Evolutionary conservation across 1,284 basidiomycete genomes (phyloP).

Genomic region (Pascua sp.): DNA sequence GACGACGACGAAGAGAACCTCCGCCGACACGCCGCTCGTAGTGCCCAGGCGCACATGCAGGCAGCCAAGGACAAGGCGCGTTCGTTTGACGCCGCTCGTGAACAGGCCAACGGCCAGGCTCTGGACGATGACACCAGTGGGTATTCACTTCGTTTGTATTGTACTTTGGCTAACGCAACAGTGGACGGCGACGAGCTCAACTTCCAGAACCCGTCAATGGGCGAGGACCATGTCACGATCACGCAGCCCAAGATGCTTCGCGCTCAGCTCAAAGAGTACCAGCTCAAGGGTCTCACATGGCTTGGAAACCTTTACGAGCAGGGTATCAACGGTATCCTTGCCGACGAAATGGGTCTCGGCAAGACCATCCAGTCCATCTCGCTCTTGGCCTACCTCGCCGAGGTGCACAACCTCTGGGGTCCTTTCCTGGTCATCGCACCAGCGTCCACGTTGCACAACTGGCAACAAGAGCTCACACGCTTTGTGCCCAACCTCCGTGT

Average conservation of each 20-base stretch:
- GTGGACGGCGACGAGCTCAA: conserved; percentile 92
- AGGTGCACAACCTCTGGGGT: conserved; percentile 98
- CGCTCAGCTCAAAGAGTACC: conserved; percentile 97
- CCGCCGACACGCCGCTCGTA: conserved; percentile 78
- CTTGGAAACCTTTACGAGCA: conserved; percentile 97
- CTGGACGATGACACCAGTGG: conserved; percentile 24
- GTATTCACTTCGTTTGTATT: background rate
- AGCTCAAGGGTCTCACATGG: conserved; percentile 98
- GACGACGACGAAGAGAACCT: conserved; percentile 91
- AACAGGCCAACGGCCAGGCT: conserved; percentile 54
- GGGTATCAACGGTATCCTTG: conserved; percentile 96
- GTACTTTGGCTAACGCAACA: conserved; percentile 38
- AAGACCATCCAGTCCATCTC: conserved; percentile 99
- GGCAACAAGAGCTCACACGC: conserved; percentile 96
- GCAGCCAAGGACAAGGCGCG: conserved; percentile 76
- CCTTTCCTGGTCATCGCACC: conserved; percentile 99
- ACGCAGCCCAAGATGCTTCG: conserved; percentile 94
- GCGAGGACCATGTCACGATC: conserved; percentile 79
- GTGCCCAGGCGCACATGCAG: conserved; percentile 84
- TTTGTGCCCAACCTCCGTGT: conserved; percentile 94
- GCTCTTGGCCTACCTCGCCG: conserved; percentile 91
- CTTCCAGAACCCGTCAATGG: conserved; percentile 97
- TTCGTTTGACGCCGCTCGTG: conserved; percentile 75
- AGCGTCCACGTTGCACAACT: conserved; percentile 96
- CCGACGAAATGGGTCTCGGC: conserved; percentile 98